phyloP scores from a whole-genome alignment of 2,329 filamentous ascomycete genomes.

The Calonectria pseudoturangicola region DNA sequence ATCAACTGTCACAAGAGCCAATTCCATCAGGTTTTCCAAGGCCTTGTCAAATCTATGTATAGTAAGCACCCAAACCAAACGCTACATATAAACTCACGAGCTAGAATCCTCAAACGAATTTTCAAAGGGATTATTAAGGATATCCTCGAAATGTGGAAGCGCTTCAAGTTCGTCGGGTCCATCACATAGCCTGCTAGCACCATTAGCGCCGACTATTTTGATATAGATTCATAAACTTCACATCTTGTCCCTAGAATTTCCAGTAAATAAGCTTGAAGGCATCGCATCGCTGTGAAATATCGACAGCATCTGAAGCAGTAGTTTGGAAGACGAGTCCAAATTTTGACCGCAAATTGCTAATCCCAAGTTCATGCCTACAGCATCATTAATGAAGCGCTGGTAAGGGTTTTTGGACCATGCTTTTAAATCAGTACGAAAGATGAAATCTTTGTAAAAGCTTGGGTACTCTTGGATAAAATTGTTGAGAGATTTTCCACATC shows the following conservation, averaged over 20 bases:
- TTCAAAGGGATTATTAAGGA: not conserved
- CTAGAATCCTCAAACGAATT: not conserved
- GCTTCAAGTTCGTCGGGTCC: not conserved
- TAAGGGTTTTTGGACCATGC: conserved; percentile 11
- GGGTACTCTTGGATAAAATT: conserved; percentile 1
- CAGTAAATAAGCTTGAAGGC: not conserved
- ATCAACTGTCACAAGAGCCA: conserved; percentile 10
- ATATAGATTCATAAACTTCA: not conserved
- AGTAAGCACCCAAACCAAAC: not conserved
- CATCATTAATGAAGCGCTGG: conserved; percentile 7
- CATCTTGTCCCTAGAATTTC: conserved; percentile 16
- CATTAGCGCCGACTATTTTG: not conserved
- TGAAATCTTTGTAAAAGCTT: conserved; percentile 8
- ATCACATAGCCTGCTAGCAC: conserved; percentile 1
- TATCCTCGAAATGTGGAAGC: conserved; percentile 9
- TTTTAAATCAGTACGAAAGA: not conserved
- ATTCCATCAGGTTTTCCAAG: not conserved
- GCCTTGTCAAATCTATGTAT: not conserved
- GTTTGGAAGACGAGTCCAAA: not conserved
- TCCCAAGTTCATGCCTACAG: conserved; percentile 1
- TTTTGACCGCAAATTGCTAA: not conserved
- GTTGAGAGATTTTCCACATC: conserved; percentile 11
- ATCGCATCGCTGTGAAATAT: conserved; percentile 7
- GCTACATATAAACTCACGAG: not conserved
- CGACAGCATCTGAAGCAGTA: conserved; percentile 4